Percentiles rank a stretch among this genome's conserved stretches.
Evolutionary conservation across 768 basidiomycete genomes (phyloP).

Genomic region (Lactarius indigo): DNA sequence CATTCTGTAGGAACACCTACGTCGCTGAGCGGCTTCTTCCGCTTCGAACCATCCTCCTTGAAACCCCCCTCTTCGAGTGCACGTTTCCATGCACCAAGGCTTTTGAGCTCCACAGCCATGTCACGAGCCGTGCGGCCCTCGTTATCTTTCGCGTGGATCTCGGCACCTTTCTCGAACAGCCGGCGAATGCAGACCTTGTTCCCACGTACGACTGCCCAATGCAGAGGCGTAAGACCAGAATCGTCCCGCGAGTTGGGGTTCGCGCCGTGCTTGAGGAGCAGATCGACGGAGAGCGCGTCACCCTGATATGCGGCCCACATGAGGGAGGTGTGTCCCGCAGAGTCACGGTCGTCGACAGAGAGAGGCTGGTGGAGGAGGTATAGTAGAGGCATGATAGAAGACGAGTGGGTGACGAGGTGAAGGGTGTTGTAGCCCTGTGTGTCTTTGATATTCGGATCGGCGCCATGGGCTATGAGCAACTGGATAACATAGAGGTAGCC

Average conservation of each 20-base stretch:
- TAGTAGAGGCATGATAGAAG: conserved; percentile 89
- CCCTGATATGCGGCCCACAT: conserved; percentile 99
- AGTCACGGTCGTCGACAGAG: conserved; percentile 84
- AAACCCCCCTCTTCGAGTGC: conserved; percentile 86
- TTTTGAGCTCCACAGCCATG: conserved; percentile 93
- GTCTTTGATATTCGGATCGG: conserved; percentile 89
- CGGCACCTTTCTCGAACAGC: conserved; percentile 82
- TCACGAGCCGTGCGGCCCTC: conserved; percentile 87
- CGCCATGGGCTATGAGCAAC: conserved; percentile 81
- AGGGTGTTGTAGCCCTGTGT: conserved; percentile 95
- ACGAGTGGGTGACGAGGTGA: conserved; percentile 93
- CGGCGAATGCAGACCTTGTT: conserved; percentile 82
- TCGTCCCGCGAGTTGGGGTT: conserved; percentile 74
- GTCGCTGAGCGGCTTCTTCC: conserved; percentile 66
- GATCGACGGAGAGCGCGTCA: conserved; percentile 90
- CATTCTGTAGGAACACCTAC: conserved; percentile 36
- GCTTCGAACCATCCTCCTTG: conserved; percentile 68
- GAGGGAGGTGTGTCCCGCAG: conserved; percentile 88
- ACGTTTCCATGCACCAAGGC: conserved; percentile 82
- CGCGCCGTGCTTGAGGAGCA: conserved; percentile 85
- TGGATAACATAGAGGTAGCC: conserved; percentile 96
- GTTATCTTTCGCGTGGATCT: conserved; percentile 73
- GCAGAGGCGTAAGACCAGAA: conserved; percentile 80
- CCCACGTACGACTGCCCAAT: conserved; percentile 98
- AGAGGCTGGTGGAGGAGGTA: conserved; percentile 93